phyloP scores from a whole-genome alignment of 2,329 filamentous ascomycete genomes.

The Ascochyta rabiei region DNA sequence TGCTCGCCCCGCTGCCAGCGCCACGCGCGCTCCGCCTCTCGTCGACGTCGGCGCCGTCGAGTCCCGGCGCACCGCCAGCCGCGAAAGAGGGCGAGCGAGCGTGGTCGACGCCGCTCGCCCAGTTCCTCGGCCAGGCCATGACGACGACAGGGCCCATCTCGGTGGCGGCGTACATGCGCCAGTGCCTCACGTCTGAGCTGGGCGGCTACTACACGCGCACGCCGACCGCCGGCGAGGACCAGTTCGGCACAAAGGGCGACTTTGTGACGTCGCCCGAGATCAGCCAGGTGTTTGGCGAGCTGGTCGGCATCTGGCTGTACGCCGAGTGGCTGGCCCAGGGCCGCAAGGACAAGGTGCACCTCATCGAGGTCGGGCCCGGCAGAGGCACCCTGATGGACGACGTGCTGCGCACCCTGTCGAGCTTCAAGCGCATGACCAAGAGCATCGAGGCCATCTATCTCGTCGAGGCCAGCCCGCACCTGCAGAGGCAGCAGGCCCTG shows the following conservation, averaged over 20 bases:
- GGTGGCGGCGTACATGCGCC: constrained; percentile 95
- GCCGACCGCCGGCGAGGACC: constrained; percentile 71
- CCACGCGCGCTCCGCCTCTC: constrained; percentile 48
- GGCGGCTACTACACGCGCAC: constrained; percentile 92
- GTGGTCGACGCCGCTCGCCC: constrained; percentile 93
- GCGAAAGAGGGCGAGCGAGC: constrained; percentile 52
- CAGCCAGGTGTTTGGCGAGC: constrained; percentile 93
- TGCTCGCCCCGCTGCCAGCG: constrained; percentile 7
- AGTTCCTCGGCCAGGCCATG: constrained; percentile 85
- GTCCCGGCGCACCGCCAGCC: constrained; percentile 16
- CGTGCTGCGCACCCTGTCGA: constrained; percentile 85
- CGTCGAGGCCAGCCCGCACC: constrained; percentile 85
- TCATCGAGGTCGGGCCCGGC: constrained; percentile 94
- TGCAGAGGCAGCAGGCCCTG: constrained; percentile 78
- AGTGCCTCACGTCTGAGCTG: constrained; percentile 89
- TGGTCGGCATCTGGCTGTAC: constrained; percentile 92
- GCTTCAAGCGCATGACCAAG: constrained; percentile 77
- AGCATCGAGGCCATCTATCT: constrained; percentile 89
- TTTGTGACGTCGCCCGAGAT: constrained; percentile 98
- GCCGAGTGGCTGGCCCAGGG: constrained; percentile 97
- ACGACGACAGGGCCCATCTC: constrained; percentile 88
- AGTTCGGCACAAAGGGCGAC: constrained; percentile 91
- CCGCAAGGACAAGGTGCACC: constrained; percentile 73
- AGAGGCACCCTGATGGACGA: constrained; percentile 97
- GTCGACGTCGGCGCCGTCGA: constrained; percentile 22